A percentile compares a stretch with the other conserved stretches of the same genome.
phyloP scores from a whole-genome alignment of 129 eudicot species.

The carrot (Daucus carota) region DNA sequence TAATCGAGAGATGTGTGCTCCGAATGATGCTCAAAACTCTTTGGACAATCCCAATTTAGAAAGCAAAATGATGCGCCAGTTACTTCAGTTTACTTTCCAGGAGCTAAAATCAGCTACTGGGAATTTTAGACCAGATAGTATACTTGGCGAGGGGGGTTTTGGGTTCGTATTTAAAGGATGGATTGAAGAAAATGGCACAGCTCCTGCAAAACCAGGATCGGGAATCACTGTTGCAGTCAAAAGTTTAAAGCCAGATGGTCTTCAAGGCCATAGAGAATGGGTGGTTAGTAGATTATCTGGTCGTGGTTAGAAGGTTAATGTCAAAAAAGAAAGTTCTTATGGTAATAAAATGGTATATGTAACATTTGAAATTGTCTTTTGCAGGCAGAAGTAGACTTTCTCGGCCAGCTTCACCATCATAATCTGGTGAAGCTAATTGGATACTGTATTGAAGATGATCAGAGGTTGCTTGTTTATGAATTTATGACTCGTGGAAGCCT shows the following conservation, averaged over 20 bases:
- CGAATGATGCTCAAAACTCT: slow-evolving; percentile 58
- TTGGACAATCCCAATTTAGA: slow-evolving; percentile 38
- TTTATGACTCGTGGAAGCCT: slow-evolving; percentile 99
- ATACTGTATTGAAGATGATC: slow-evolving; percentile 91
- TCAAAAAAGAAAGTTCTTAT: slow-evolving; percentile 12
- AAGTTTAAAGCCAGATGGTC: slow-evolving; percentile 92
- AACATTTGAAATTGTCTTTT: slow-evolving; percentile 14
- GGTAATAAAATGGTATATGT: neutral
- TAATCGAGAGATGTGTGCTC: slow-evolving; percentile 91
- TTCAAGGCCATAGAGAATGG: slow-evolving; percentile 99
- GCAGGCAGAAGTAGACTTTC: slow-evolving; percentile 95
- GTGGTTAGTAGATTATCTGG: slow-evolving; percentile 59
- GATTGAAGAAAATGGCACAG: slow-evolving; percentile 96
- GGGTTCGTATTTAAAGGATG: slow-evolving; percentile 93
- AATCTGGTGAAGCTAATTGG: slow-evolving; percentile 91
- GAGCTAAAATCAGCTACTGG: slow-evolving; percentile 91
- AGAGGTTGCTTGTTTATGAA: slow-evolving; percentile 81
- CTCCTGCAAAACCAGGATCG: slow-evolving; percentile 87
- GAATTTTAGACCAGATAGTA: slow-evolving; percentile 89
- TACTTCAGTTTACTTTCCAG: slow-evolving; percentile 67
- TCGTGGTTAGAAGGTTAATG: slow-evolving; percentile 22
- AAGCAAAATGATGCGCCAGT: slow-evolving; percentile 45
- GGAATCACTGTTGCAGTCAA: slow-evolving; percentile 91
- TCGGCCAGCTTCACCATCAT: slow-evolving; percentile 95
- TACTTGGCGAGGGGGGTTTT: slow-evolving; percentile 93